Percentiles rank a stretch among this genome's conserved stretches.
These are phyloP conservation scores for Tillandsia fasciculata DNA, from an alignment of 176 grass and related monocot genomes.

Conservation along the genomic window DNA sequence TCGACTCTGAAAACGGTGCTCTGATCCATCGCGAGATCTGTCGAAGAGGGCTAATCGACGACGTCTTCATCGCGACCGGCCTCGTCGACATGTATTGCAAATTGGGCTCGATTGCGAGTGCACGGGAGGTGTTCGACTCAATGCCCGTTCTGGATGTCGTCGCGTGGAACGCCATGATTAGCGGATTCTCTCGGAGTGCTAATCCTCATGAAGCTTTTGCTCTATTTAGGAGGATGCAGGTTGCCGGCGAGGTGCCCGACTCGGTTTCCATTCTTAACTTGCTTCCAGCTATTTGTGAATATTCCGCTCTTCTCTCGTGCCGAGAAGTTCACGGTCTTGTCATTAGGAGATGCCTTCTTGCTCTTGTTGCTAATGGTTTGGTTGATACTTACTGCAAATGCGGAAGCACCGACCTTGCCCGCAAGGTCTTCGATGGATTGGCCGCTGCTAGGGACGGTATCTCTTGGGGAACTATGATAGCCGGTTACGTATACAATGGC, in stretches of 20 bases:
- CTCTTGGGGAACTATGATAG: conserved; percentile 66
- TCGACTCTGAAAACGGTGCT: conserved; percentile 17
- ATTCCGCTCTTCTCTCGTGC: conserved; percentile 30
- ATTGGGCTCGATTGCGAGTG: conserved; percentile 34
- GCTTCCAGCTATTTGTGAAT: conserved; percentile 47
- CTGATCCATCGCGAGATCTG: conserved; percentile 34
- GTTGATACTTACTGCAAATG: conserved; percentile 64
- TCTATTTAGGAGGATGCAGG: conserved; percentile 46
- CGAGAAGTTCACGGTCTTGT: conserved; percentile 43
- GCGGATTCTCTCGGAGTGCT: conserved; percentile 25
- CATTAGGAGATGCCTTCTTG: conserved; percentile 31
- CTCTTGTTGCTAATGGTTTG: conserved; percentile 42
- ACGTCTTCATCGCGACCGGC: conserved; percentile 64
- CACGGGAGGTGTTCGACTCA: conserved; percentile 61
- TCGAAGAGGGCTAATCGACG: conserved; percentile 25
- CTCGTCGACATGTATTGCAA: conserved; percentile 53
- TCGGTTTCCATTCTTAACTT: conserved; percentile 45
- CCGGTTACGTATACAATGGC: conserved; percentile 49
- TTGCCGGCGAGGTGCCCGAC: conserved; percentile 34
- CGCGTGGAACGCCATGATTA: conserved; percentile 67
- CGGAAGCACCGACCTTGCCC: conserved; percentile 25
- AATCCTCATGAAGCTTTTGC: conserved; percentile 35
- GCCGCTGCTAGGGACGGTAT: conserved; percentile 36
- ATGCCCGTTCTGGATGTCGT: conserved; percentile 45
- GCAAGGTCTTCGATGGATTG: conserved; percentile 51